A percentile compares a stretch with the other conserved stretches of the same genome.
Conservation (phyloP, 2,329 filamentous ascomycete genomes). For the Neopestalotiopsis sp. region DNA sequence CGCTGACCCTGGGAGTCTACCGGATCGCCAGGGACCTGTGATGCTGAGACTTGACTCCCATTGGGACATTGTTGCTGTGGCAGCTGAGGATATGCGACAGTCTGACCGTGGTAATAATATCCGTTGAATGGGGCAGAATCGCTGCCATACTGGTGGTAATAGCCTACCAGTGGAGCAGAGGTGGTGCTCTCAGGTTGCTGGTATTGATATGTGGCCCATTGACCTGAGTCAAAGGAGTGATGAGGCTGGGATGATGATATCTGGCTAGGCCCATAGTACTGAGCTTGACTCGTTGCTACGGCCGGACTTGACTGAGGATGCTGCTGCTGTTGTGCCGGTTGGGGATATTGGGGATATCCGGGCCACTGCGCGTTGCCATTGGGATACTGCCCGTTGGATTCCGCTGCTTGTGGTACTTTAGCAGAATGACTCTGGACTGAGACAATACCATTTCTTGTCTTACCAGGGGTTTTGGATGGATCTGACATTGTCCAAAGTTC, state of each 20-base stretch:
- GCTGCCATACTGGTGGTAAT: neutral
- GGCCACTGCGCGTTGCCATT: neutral
- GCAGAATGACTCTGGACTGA: neutral
- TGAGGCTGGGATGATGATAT: neutral
- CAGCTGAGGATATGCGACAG: neutral
- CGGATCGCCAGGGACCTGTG: neutral
- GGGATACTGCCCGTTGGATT: neutral
- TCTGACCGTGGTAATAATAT: neutral
- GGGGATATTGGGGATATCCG: neutral
- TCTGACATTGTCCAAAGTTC: neutral
- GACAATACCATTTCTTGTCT: neutral
- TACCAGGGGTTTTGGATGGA: neutral
- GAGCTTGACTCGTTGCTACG: neutral
- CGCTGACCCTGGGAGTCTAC: neutral
- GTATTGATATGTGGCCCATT: neutral
- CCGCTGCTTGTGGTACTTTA: neutral
- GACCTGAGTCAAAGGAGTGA: neutral
- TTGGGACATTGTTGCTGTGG: neutral
- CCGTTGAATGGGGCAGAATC: neutral
- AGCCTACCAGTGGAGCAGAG: neutral
- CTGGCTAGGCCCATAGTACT: neutral
- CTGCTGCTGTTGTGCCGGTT: neutral
- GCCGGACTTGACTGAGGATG: neutral
- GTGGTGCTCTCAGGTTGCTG: neutral
- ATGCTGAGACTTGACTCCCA: neutral